Evolutionary conservation across 2,329 filamentous ascomycete species (phyloP), one percentile per base, ranked within the genome.

Genomic region (Botrytis galanthina): DNA sequence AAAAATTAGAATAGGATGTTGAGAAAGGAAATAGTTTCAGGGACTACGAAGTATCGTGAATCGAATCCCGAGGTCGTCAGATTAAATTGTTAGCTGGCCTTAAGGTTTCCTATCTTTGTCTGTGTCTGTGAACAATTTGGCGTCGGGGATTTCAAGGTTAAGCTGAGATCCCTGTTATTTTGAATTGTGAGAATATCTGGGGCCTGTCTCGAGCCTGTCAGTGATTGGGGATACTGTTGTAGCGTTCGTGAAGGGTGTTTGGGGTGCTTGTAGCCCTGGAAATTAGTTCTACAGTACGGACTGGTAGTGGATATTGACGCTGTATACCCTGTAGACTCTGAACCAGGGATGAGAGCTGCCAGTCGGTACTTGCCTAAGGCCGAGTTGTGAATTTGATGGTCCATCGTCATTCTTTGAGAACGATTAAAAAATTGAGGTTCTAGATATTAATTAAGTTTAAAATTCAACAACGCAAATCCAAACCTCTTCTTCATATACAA

Each of bases 81-180:
- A 35, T 37, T 51, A 16, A 66, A 51, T n/a, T 51, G 59, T 37
- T 61, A 62, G 54, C 68, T 70, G 68, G 68, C 68, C 68, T 70
- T 70, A 60, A 60, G 39, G n/a, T 57, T 57, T 57, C 22, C 39
- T 16, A 29, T 29, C 51, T 54, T 26, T 54, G 51, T 54, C 51
- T 54, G 51, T n/a, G 39, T 63, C n/a, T 63, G 60, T 42, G 60
- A 46, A 64, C 42, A 29, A 46, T 46, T 64, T 39, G 39, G 62
- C 46, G n/a, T 39, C 44, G 46, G 46, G 46, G 46, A 72, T 35
- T 57, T 62, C 32, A 64, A 48, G 26, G n/a, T 54, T 20, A 42
- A 51, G 59, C 44, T 64, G 29, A 46, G 29, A 72, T 51, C 63
- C 63, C 51, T 72, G 71, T 67, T 35, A 46, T 29, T 32, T 26